Conservation (phyloP, 345 rosid species). For the Ceriops decandra region DNA sequence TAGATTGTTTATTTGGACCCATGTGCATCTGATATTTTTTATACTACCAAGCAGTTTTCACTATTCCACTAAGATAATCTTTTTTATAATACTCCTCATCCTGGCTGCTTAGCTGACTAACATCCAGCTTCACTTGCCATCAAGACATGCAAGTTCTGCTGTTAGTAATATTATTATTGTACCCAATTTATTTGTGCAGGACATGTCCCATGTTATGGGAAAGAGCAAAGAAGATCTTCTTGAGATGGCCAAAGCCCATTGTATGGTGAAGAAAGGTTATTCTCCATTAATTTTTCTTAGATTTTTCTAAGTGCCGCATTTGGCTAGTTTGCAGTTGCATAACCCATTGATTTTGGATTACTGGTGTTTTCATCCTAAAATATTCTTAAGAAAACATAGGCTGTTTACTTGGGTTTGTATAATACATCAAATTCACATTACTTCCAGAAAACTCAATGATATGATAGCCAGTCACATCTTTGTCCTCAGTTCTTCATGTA, state of each 20-base stretch:
- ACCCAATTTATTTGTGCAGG: slow-evolving; percentile 38
- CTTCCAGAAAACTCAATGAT: not conserved
- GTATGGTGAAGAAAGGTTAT: slow-evolving; percentile 53
- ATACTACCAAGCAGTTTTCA: too few relatives aligned
- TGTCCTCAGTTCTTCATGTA: not conserved
- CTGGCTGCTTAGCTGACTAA: not conserved
- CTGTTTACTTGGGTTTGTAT: not conserved
- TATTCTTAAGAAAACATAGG: not conserved
- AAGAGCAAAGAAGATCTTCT: slow-evolving; percentile 90
- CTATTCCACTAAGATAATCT: not conserved
- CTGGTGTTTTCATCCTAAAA: not conserved
- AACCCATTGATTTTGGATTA: not conserved
- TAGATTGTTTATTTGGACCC: not conserved
- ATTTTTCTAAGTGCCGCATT: not conserved
- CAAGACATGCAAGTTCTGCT: not conserved
- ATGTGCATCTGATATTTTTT: too few relatives aligned
- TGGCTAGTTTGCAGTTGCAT: not conserved
- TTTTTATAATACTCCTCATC: not conserved
- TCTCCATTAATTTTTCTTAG: slow-evolving; percentile 9
- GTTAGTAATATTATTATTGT: slow-evolving; percentile 1
- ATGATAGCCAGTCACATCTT: not conserved
- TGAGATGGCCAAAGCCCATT: slow-evolving; percentile 65
- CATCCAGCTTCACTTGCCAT: not conserved
- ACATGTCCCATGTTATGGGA: slow-evolving; percentile 80
- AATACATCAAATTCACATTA: not conserved